phyloP scores from a whole-genome alignment of 2,329 filamentous ascomycete genomes.

The Nigrospora osmanthi region DNA sequence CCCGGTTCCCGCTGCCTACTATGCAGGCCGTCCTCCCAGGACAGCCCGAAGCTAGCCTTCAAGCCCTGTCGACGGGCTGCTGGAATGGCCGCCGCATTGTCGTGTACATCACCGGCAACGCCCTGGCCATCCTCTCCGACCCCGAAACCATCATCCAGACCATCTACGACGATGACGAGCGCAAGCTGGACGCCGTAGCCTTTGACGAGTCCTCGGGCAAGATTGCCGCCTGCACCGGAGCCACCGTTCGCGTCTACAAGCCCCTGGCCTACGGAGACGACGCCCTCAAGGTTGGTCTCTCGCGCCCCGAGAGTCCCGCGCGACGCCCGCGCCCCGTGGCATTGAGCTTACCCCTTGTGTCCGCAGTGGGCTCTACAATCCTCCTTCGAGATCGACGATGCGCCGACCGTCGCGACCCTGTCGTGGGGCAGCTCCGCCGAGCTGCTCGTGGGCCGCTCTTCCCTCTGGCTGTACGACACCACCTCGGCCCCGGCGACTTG shows the following conservation, averaged over 20 bases:
- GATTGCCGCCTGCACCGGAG: constrained; percentile 67
- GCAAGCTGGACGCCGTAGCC: constrained; percentile 62
- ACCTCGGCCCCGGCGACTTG: constrained; percentile 39
- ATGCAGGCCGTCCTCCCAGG: constrained; percentile 42
- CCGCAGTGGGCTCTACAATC: constrained; percentile 57
- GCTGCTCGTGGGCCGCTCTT: constrained; percentile 66
- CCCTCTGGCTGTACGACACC: constrained; percentile 59
- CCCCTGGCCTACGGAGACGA: constrained; percentile 65
- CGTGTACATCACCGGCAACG: constrained; percentile 82
- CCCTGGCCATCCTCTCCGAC: constrained; percentile 73
- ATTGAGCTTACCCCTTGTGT: constrained; percentile 1
- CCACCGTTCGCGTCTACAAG: constrained; percentile 67
- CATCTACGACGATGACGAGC: constrained; percentile 74
- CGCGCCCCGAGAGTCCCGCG: background rate
- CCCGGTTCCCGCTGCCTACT: constrained; percentile 18
- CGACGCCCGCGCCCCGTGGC: background rate
- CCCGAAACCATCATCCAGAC: constrained; percentile 76
- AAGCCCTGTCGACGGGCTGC: constrained; percentile 37
- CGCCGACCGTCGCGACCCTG: constrained; percentile 42
- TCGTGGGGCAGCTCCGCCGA: constrained; percentile 88
- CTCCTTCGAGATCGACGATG: constrained; percentile 44
- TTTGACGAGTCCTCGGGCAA: constrained; percentile 79
- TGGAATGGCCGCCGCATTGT: constrained; percentile 28
- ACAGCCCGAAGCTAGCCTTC: constrained; percentile 37
- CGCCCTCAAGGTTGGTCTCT: constrained; percentile 57